Base-by-base conservation (phyloP, 2,329 filamentous ascomycete species). In the Aureobasidium mangrovei region DNA sequence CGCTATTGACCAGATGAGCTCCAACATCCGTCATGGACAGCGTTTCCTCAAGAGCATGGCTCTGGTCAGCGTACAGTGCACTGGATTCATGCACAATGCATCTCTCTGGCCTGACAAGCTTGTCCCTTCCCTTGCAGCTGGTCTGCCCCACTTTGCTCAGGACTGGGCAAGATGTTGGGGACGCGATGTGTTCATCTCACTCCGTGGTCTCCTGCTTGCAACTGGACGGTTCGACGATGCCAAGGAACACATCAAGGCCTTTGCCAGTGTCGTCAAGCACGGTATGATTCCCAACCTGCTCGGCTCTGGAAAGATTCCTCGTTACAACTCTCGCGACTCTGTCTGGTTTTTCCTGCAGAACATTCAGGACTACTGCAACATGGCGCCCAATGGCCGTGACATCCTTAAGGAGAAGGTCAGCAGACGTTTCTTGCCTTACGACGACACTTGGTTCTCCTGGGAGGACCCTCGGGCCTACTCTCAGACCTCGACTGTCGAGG, bases 161-260 rank as follows among this genome's bases (percentile, higher is more conserved):
- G 85, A 90, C 63, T 98, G 93, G 91, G 91, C 91, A 47, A 82
- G 93, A 63, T 96, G 91, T 70, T 98, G 93, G 93, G 93, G 94
- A 6, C 85, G 93, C 54, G 93, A 98, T 68, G 89, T 96, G 9
- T 97, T 96, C 69, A 98, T 98, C 59, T 93, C 93, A 10, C 81
- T 95, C 39, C 85, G 93, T 48, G 93, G 93, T 41, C 77, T 98
- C n/a, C 88, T 88, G 61, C 80, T 98, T 35, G 90, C 88, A 39
- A 97, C 91, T 8, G 89, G 90, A 2, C 84, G 93, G 7, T 95
- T 86, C 63, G 81, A 79, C 2, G 91, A 96, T 67, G 93, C 93
- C 6, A 91, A 83, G 65, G 90, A 97, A 68, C 94, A 98, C 65
- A 95, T 98, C 56, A 75, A 89, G 57, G 91, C 91, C 7, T 98